A percentile compares a stretch with the other conserved stretches of the same genome.
Evolutionary conservation across 169 alveolate species (phyloP).

Genomic region (Perkinsus olseni): DNA sequence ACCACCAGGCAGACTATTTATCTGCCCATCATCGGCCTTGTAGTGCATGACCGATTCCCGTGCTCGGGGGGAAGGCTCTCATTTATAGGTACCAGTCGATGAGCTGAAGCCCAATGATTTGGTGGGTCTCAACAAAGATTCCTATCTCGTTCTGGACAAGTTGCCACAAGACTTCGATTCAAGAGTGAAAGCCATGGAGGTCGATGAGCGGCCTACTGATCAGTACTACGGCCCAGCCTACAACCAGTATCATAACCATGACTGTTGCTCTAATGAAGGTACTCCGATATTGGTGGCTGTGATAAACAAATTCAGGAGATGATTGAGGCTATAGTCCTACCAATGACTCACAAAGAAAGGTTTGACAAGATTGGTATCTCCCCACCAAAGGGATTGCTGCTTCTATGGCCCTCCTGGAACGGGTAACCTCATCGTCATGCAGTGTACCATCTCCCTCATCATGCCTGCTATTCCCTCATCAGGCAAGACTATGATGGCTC

Average conservation of each 20-base stretch:
- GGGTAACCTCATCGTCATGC: constrained; percentile 86
- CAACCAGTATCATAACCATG: neutral
- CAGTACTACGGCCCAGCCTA: constrained; percentile 68
- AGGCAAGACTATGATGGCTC: constrained; percentile 82
- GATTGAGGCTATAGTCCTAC: constrained; percentile 97
- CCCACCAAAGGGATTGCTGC: constrained; percentile 97
- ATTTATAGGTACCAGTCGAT: constrained; percentile 49
- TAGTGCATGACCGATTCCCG: constrained; percentile 19
- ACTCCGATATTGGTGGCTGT: constrained; percentile 96
- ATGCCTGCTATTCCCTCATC: constrained; percentile 4
- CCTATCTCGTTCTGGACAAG: constrained; percentile 93
- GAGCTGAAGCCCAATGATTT: constrained; percentile 82
- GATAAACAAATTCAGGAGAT: constrained; percentile 98
- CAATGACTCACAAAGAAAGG: constrained; percentile 95
- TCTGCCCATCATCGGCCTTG: constrained; percentile 96
- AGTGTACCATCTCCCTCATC: constrained; percentile 56
- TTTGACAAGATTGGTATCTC: constrained; percentile 96
- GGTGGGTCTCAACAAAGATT: constrained; percentile 98
- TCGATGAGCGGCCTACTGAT: constrained; percentile 97
- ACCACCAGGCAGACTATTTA: constrained; percentile 92
- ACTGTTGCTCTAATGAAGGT: neutral
- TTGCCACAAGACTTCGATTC: constrained; percentile 98
- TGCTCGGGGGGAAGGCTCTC: neutral
- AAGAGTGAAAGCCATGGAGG: constrained; percentile 98
- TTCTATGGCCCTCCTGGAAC: constrained; percentile 99